Evolutionary conservation across 2,329 filamentous ascomycete genomes (phyloP).

Genomic region (Ophiostoma quercus): DNA sequence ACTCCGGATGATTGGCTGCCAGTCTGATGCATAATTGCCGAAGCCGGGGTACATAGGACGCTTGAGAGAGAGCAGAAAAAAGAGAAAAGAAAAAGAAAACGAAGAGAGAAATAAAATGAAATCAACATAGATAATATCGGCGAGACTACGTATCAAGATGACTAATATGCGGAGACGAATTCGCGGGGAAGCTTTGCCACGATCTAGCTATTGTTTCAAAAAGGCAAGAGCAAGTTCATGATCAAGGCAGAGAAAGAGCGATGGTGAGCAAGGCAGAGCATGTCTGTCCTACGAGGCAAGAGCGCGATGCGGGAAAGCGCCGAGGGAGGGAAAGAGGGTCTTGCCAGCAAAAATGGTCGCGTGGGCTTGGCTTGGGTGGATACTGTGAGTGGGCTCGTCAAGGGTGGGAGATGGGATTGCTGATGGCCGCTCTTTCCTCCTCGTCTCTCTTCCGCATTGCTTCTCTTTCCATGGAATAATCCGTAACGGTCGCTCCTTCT

Average conservation of each 20-base stretch:
- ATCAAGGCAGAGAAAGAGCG: background rate
- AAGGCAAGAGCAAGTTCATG: background rate
- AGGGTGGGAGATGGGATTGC: background rate
- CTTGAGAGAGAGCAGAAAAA: background rate
- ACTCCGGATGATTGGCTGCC: background rate
- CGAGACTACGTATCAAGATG: background rate
- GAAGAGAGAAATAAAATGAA: too few species aligned
- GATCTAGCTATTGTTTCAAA: background rate
- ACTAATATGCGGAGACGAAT: slow-evolving; percentile 5
- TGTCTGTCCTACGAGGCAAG: background rate
- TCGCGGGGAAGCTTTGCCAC: background rate
- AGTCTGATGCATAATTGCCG: background rate
- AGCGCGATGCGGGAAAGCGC: background rate
- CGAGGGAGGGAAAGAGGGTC: background rate
- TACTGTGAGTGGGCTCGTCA: background rate
- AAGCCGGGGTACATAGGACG: background rate
- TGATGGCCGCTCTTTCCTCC: background rate
- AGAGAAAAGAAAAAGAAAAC: too few species aligned
- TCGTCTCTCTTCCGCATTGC: too few species aligned
- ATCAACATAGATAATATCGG: too few species aligned
- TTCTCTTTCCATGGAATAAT: background rate
- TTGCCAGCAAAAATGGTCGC: slow-evolving; percentile 4
- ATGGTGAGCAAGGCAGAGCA: background rate
- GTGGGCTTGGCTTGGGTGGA: slow-evolving; percentile 8
- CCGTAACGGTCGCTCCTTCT: background rate